A percentile compares a stretch with the other conserved stretches of the same genome.
phyloP scores from a whole-genome alignment of 2,329 filamentous ascomycete species.

The Diaporthe sp. region DNA sequence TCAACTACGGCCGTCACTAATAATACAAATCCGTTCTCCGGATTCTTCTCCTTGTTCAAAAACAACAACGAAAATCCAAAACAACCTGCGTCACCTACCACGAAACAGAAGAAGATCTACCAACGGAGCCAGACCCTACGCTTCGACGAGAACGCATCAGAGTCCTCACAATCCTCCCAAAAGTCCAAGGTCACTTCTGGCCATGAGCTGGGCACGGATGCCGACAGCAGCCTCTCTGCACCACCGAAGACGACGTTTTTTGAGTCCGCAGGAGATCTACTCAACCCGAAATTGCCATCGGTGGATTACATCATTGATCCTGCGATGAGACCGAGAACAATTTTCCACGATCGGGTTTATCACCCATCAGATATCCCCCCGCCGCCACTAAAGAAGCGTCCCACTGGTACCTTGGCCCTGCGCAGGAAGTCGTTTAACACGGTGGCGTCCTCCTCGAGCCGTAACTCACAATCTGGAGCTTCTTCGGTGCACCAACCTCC shows the following conservation, averaged over 20 bases:
- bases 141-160: conserved; percentile 52
- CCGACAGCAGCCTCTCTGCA: conserved; percentile 65
- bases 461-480: conserved; percentile 45
- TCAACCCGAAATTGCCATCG: conserved; percentile 89
- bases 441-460: conserved; percentile 33
- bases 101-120: conserved; percentile 78
- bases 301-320: conserved; percentile 88
- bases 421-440: conserved; percentile 47
- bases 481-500: conserved; percentile 52
- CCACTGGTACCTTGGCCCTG: conserved; percentile 51
- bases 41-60: conserved; percentile 79
- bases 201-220: conserved; percentile 59
- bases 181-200: conserved; percentile 62
- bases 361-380: conserved; percentile 93
- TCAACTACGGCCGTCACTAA: conserved; percentile 52
- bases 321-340: conserved; percentile 83
- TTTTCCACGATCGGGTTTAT: conserved; percentile 97
- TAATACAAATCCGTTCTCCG: conserved; percentile 65
- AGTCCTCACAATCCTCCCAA: conserved; percentile 49
- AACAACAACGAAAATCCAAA: conserved; percentile 68
- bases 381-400: conserved; percentile 74
- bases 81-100: conserved; percentile 59
- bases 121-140: conserved; percentile 82
- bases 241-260: conserved; percentile 95
- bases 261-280: conserved; percentile 91